Percentiles rank a stretch among this genome's conserved stretches.
Conservation (phyloP, 805 yeast species). For the Wickerhamomyces ciferrii region DNA sequence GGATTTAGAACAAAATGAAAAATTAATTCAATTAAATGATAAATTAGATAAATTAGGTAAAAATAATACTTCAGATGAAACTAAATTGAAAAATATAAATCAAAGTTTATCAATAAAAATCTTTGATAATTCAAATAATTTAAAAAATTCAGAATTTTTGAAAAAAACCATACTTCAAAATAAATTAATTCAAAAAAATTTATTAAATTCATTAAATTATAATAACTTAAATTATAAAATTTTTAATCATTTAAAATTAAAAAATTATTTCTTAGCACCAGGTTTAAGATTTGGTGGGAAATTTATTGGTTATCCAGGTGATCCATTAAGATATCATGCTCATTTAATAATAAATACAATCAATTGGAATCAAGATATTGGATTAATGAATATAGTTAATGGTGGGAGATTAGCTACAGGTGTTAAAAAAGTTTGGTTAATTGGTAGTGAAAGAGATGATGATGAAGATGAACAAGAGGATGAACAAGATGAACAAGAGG, state of each 20-base stretch:
- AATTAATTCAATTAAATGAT: slow-evolving; percentile 3
- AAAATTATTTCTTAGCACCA: slow-evolving; percentile 61
- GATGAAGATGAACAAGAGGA: slow-evolving; percentile 14
- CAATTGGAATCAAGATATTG: slow-evolving; percentile 45
- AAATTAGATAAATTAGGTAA: background rate
- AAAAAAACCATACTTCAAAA: slow-evolving; percentile 10
- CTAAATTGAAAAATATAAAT: background rate
- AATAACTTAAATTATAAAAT: slow-evolving; percentile 6
- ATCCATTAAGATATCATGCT: slow-evolving; percentile 85
- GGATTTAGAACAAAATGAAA: slow-evolving; percentile 4
- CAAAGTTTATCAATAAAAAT: slow-evolving; percentile 12
- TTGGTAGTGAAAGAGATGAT: slow-evolving; percentile 32
- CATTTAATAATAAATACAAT: slow-evolving; percentile 65
- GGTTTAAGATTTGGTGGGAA: slow-evolving; percentile 91
- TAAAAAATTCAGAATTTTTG: slow-evolving; percentile 11
- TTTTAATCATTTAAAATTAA: slow-evolving; percentile 13
- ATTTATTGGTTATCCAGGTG: slow-evolving; percentile 91
- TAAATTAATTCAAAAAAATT: slow-evolving; percentile 3
- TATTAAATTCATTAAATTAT: slow-evolving; percentile 3
- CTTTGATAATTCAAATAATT: slow-evolving; percentile 10
- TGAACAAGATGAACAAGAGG: slow-evolving; percentile 1
- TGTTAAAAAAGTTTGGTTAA: slow-evolving; percentile 80
- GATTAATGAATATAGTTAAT: slow-evolving; percentile 55
- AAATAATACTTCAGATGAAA: slow-evolving; percentile 3
- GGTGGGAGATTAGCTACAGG: slow-evolving; percentile 93